Evolutionary conservation across 2,329 filamentous ascomycete genomes (phyloP), one percentile per base, ranked within the genome.

Genomic region (Alternaria viburni): DNA sequence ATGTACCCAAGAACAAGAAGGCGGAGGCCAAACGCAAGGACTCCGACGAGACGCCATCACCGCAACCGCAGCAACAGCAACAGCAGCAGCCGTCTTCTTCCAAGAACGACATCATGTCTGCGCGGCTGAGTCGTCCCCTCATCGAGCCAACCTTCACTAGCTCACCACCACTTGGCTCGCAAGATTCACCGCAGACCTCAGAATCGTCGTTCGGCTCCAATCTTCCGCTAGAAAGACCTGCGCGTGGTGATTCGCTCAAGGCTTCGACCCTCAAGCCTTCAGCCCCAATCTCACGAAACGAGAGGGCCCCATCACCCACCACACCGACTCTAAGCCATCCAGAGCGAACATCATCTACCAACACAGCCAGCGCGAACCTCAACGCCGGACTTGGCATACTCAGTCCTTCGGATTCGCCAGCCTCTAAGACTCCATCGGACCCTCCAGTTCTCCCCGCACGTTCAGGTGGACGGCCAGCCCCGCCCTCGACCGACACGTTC

Each of bases 1-100:
- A 97, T 52, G 92, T 91, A 2, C 92, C 93, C 0, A 91, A 89
- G 79, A 87, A 84, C 72, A 86, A 84, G 75, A 86, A 85, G 77
- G 81, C 81, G 26, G 83, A 78, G 54, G 81, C 82, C n/a, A 73
- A 67, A 60, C 76, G 81, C 65, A 80, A 82, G 56, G 79, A 79
- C 50, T 86, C 83, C 6, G 81, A 83, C n/a, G 79, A 79, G 6
- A 76, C 80, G 19, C 78, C 81, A 21, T 65, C 68, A 13, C 52
- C 51, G 17, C 66, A 66, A 43, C 30, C 54, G 5, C 62, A 65
- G 43, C 59, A 65, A 44, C 59, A 64, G n/a, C 64, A 50, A 21
- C 72, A 78, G n/a, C 74, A 78, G 15, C 71, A 78, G n/a, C 74
- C 77, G 25, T 80, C 82, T 43, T 80, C 80, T 15, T 59, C 81